phyloP scores from a whole-genome alignment of 169 alveolate genomes.

The Ichthyophthirius multifiliis region DNA sequence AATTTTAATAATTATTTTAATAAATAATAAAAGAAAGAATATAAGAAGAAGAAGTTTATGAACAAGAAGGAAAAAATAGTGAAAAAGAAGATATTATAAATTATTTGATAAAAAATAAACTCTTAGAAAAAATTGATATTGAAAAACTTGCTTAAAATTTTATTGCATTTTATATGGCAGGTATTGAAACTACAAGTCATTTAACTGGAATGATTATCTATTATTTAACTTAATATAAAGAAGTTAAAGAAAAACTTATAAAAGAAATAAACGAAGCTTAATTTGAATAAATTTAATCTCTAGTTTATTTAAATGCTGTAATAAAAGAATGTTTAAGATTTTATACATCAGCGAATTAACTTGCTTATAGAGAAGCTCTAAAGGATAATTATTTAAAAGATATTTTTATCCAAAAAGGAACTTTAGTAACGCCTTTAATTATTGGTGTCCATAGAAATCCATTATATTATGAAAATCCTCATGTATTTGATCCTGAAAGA shows the following conservation, averaged over 20 bases:
- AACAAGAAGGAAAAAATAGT: not conserved
- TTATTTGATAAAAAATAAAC: not conserved
- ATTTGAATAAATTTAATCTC: not conserved
- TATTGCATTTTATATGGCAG: slow-evolving; percentile 26
- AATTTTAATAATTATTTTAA: not conserved
- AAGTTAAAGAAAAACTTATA: slow-evolving; percentile 2
- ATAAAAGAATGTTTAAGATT: not conserved
- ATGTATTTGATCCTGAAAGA: not conserved
- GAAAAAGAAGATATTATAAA: not conserved
- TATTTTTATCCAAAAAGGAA: not conserved
- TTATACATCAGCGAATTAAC: not conserved
- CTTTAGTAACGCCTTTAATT: not conserved
- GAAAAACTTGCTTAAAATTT: slow-evolving; percentile 24
- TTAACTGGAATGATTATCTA: not conserved
- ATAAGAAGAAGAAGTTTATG: not conserved
- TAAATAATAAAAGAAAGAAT: not conserved
- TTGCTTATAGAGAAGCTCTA: not conserved
- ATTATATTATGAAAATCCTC: not conserved
- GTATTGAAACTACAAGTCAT: slow-evolving; percentile 35
- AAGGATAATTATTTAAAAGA: not conserved
- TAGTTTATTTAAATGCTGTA: not conserved
- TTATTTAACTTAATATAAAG: not conserved
- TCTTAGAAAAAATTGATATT: not conserved
- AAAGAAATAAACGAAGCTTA: slow-evolving; percentile 10
- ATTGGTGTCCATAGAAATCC: not conserved